phyloP scores from a whole-genome alignment of 495 filamentous ascomycete genomes.

The Clavariopsis aquatica region DNA sequence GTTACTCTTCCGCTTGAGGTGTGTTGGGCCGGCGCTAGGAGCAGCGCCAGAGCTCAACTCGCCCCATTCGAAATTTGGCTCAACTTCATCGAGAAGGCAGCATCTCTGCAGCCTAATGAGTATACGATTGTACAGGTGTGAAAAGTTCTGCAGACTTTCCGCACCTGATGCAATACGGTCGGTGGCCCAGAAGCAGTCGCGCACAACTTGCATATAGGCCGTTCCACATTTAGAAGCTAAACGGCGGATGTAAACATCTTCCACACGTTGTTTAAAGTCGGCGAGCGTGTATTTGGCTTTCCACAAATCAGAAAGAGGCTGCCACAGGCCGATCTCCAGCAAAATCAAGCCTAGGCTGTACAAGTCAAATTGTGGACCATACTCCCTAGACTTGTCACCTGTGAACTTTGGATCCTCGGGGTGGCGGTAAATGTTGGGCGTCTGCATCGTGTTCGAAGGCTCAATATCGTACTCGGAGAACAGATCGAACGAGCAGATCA shows the following conservation, averaged over 20 bases:
- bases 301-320: slow-evolving; percentile 67
- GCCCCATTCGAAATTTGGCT: slow-evolving; percentile 29
- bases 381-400: slow-evolving; percentile 27
- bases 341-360: slow-evolving; percentile 83
- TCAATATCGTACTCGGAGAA: slow-evolving; percentile 67
- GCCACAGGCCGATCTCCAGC: slow-evolving; percentile 86
- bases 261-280: slow-evolving; percentile 64
- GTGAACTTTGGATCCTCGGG: slow-evolving; percentile 53
- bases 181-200: slow-evolving; percentile 74
- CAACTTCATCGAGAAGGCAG: slow-evolving; percentile 45
- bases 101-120: slow-evolving; percentile 41
- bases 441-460: slow-evolving; percentile 50
- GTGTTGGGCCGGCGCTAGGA: slow-evolving; percentile 8
- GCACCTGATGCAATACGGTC: slow-evolving; percentile 49
- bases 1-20: slow-evolving; percentile 42
- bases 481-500: slow-evolving; percentile 77
- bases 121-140: slow-evolving; percentile 39
- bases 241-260: slow-evolving; percentile 62
- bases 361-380: slow-evolving; percentile 65
- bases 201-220: slow-evolving; percentile 77
- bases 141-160: slow-evolving; percentile 26
- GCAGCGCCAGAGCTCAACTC: slow-evolving; percentile 11
- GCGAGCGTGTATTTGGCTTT: slow-evolving; percentile 64
- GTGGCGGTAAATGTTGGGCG: slow-evolving; percentile 69
- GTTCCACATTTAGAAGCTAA: slow-evolving; percentile 50